Base-by-base conservation (phyloP, 2,329 filamentous ascomycete species). In the Phoma sp. region DNA sequence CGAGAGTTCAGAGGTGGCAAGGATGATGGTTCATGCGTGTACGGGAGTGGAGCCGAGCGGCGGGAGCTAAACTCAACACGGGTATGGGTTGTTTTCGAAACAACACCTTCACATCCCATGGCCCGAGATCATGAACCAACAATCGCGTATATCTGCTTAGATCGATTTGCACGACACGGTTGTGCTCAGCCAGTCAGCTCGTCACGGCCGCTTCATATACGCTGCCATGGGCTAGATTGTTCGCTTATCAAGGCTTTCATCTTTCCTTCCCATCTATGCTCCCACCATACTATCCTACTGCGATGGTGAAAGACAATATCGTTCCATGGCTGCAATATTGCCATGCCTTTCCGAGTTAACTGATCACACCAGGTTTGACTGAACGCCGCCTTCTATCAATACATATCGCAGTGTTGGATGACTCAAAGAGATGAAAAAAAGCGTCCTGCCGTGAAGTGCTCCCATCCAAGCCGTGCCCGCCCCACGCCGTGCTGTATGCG, bases 401-500 rank as follows among this genome's bases (percentile, higher is more conserved):
- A 43, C 43, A 49, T 40, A 19, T 22, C n/a, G 27, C 38, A 2
- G 33, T 39, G 31, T n/a, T 31, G 39, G 32, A 8, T 2, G 29
- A 43, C 9, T 43, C 31, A 40, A 49, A 29, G 29, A 37, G 24
- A 41, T 15, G 17, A 19, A 37, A 24, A 37, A 47, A 43, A 43
- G 27, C 25, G n/a, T 41, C 36, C 40, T 52, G 49, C 54, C 44
- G 44, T 63, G 29, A 53, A 54, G 43, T 52, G 32, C 19, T 49
- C 12, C 33, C 35, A 39, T 44, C 41, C 55, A 40, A 55, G 41
- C 44, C 55, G 21, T 27, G 17, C 39, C 8, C 46, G 40, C 53
- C 56, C 54, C 55, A 40, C 58, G 60, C 62, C 57, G 55, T 61
- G 55, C 62, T 59, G 45, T 51, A 52, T 58, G 38, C 52, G 47